phyloP scores from a whole-genome alignment of 225 moss, liverwort and hornwort species.

The Pseudisothecium myosuroides region DNA sequence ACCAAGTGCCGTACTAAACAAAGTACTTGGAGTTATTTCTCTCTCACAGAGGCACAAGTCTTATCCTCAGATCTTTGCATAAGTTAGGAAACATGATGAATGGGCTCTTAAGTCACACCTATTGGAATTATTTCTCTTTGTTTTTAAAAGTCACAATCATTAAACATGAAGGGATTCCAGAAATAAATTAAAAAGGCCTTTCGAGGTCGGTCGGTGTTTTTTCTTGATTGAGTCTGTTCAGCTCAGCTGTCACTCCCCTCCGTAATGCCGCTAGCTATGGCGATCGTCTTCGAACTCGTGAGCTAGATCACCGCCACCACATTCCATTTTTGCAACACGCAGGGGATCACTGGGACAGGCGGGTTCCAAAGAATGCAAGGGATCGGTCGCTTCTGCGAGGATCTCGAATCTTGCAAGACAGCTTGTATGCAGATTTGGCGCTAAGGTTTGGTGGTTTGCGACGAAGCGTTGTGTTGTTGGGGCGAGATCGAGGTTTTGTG shows the following conservation, averaged over 20 bases:
- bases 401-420: neutral
- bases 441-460: neutral
- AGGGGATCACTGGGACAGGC: neutral
- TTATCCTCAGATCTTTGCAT: fast-evolving
- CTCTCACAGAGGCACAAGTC: fast-evolving
- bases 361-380: neutral
- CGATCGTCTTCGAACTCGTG: neutral
- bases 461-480: no score
- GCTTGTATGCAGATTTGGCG: neutral
- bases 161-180: neutral
- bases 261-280: neutral
- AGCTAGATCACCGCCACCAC: neutral
- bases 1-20: fast-evolving
- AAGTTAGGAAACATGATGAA: neutral
- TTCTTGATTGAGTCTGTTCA: no score
- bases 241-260: neutral
- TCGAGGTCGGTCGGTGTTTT: neutral
- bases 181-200: no score
- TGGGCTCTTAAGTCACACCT: neutral
- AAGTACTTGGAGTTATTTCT: no score
- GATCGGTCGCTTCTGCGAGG: neutral
- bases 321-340: neutral
- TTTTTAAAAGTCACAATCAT: neutral
- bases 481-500: neutral
- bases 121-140: neutral